Base-by-base conservation (phyloP, 768 basidiomycete genomes). In the Russula sp. region DNA sequence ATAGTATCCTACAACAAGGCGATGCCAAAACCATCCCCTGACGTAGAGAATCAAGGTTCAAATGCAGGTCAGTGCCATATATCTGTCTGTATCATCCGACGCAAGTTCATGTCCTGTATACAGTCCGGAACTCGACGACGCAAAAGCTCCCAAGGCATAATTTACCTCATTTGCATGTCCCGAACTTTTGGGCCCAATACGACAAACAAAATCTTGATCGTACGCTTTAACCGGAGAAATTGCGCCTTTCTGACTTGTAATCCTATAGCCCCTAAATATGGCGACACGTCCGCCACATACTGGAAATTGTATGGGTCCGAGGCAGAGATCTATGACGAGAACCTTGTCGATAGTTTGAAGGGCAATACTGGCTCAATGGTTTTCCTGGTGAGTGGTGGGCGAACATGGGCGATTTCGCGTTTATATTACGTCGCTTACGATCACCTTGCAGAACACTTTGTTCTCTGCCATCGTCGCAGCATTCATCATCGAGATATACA, bases 401-500 rank as follows among this genome's bases (percentile, higher is more conserved):
- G 2, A n/a, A 20, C 20, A 10, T 46, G 5, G n/a, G 8, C 20
- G 8, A 44, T 44, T 20, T n/a, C 20, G 42, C 44, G 9, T 46
- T n/a, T 20, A 46, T 9, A n/a, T 46, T 8, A 14, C n/a, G 11
- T 14, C 36, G 30, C 46, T 55, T 49, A 49, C 26, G 2, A 42
- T 49, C 36, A 30, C 26, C 4, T 49, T 24, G 16, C n/a, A 64
- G 63, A 64, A 48, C 40, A 44, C 65, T 10, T n/a, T 70, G 11
- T 70, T 70, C 59, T 67, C 69, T 26, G 59, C 66, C 24, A 69
- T 64, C 24, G 61, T 69, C 36, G 61, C 69, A 38, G 52, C 62
- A 28, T 69, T 70, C 22, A 61, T 70, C 48, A 62, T 69, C 46
- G 62, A 69, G 50, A 64, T 59, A 49, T 70, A 70, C 59, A 61